Evolutionary conservation across 1,139 yeast genomes (phyloP).

Genomic region (Nakaseomyces kungkrabaensis): DNA sequence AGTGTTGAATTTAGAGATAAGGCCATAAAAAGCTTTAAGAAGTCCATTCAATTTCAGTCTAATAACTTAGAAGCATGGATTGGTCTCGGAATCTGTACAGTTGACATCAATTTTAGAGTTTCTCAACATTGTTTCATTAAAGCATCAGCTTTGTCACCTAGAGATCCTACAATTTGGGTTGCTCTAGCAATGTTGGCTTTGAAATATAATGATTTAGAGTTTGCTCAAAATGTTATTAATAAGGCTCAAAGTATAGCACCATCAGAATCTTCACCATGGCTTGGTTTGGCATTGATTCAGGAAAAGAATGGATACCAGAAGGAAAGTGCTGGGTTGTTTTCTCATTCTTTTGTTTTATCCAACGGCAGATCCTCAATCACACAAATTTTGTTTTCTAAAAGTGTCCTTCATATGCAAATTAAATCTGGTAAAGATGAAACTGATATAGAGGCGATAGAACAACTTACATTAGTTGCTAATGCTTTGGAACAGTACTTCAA

Average conservation of each 20-base stretch:
- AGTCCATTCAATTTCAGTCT: slow-evolving; percentile 61
- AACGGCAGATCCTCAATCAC: slow-evolving; percentile 66
- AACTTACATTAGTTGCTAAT: slow-evolving; percentile 53
- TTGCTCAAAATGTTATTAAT: slow-evolving; percentile 64
- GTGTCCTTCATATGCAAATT: slow-evolving; percentile 38
- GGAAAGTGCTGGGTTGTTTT: slow-evolving; percentile 48
- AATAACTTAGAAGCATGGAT: slow-evolving; percentile 70
- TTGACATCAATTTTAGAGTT: slow-evolving; percentile 53
- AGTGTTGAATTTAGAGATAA: slow-evolving; percentile 32
- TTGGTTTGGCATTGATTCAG: slow-evolving; percentile 70
- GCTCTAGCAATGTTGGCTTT: slow-evolving; percentile 74
- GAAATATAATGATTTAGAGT: slow-evolving; percentile 53
- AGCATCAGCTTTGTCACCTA: slow-evolving; percentile 60
- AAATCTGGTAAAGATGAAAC: slow-evolving; percentile 37
- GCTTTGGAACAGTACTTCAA: slow-evolving; percentile 68
- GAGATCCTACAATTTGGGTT: slow-evolving; percentile 66
- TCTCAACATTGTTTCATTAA: slow-evolving; percentile 90
- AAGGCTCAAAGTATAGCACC: slow-evolving; percentile 81
- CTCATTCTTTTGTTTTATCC: slow-evolving; percentile 70
- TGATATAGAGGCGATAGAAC: slow-evolving; percentile 52
- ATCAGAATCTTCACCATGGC: slow-evolving; percentile 68
- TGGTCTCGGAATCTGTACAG: slow-evolving; percentile 64
- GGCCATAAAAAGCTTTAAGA: slow-evolving; percentile 50
- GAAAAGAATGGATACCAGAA: slow-evolving; percentile 46
- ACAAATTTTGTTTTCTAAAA: slow-evolving; percentile 60